Base-by-base conservation (phyloP, 169 alveolate genomes). In the Eimeria mitis region DNA sequence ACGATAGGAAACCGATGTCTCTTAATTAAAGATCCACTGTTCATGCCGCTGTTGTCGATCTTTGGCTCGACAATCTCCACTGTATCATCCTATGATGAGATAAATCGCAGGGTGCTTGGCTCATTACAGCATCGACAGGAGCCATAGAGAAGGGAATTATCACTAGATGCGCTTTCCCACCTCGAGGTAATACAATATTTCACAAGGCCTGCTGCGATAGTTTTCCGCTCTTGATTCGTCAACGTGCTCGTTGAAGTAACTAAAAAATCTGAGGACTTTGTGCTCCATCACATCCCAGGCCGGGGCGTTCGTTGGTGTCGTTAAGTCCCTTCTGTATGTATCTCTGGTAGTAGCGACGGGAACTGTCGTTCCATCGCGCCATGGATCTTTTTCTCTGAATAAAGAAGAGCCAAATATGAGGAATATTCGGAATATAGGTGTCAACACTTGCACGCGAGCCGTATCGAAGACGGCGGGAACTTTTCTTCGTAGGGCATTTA, bases 1-100 rank as follows among this genome's bases (percentile, higher is more conserved):
- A 95, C 90, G 73, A 95, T 97, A 11, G 97, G 96, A 1, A 98
- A 97, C 84, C 96, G 95, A 85, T 97, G 97, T 83, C 98, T 96
- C 96, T 96, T 97, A n/a, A 98, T 94, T 84, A 98, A 97, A 7
- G 97, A 97, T 40, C 99, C 99, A 54, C 98, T 97, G 19, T 98
- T 98, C 70, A 97, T 97, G 76, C 99, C 99, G 79, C 98, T 94
- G 95, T 98, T 98, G 91, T 96, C 97, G 91, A 97, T 95, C 78
- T 97, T 97, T 8, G 98, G 98, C 95, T 98, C 99, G 78, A 84
- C 97, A 9, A 98, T 97, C 40, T 89, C 95, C 54, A 98, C 78
- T 0, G 98, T 95, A 83, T 97, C 97, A 96, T 98, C 99, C 95
- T 91, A 81, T 47, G 76, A 42, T 23, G 65, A n/a, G 0, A 40